Evolutionary conservation across 179 eudicot species (phyloP).

Genomic region (Gypsophila paniculata): DNA sequence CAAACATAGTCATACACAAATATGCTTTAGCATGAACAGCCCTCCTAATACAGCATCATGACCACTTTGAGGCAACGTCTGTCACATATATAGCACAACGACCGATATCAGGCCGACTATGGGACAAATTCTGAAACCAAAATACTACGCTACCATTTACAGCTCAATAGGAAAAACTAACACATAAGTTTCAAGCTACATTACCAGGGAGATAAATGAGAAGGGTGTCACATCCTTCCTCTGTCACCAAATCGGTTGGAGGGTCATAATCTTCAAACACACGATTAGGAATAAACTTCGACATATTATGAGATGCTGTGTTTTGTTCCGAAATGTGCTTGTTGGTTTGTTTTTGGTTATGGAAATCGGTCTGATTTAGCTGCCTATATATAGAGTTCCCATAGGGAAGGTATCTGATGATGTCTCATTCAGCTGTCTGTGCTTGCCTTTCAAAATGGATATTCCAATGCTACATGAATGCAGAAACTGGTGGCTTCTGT

Average conservation of each 20-base stretch:
- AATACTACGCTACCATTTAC: neutral
- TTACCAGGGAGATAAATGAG: constrained; percentile 21
- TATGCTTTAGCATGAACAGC: too few relatives aligned
- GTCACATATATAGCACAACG: neutral
- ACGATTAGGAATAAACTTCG: constrained; percentile 14
- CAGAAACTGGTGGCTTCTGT: constrained; percentile 15
- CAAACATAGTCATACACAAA: neutral
- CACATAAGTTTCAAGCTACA: neutral
- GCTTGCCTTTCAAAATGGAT: constrained; percentile 16
- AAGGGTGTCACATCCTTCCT: constrained; percentile 19
- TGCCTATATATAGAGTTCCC: constrained; percentile 2
- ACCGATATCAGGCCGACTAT: neutral
- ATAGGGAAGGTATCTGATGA: constrained; percentile 6
- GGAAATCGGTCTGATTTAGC: neutral
- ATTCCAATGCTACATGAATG: constrained; percentile 16
- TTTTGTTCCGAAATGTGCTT: neutral
- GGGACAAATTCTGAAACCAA: neutral
- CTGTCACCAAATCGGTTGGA: constrained; percentile 16
- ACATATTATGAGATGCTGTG: constrained; percentile 2
- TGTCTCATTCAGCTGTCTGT: constrained; percentile 3
- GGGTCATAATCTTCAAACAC: constrained; percentile 18
- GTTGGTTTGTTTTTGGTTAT: constrained; percentile 7
- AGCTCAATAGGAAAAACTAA: neutral
- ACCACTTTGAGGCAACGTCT: neutral
- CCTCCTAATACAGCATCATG: too few relatives aligned